A percentile compares a stretch with the other conserved stretches of the same genome.
These are phyloP conservation scores for Zarea fungicola DNA, from an alignment of 2,329 filamentous ascomycete species.

Conservation along the genomic window DNA sequence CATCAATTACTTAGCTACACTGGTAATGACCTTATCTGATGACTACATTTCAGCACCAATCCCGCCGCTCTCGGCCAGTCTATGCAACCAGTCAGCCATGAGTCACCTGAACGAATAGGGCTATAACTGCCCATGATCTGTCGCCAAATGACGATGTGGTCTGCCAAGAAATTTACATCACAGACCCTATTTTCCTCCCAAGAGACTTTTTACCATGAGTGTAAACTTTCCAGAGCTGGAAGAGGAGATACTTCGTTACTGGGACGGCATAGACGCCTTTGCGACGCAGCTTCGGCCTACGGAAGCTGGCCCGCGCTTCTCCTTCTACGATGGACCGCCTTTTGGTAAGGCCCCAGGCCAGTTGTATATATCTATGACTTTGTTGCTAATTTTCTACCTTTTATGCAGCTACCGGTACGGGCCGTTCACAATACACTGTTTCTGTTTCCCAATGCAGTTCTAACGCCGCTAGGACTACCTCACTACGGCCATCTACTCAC, in stretches of 20 bases:
- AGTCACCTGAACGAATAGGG: too few relatives aligned
- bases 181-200: too few relatives aligned
- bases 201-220: conserved; percentile 51
- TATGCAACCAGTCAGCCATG: too few relatives aligned
- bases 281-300: conserved; percentile 68
- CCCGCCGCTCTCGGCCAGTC: too few relatives aligned
- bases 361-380: background rate
- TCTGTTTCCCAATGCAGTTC: too few relatives aligned
- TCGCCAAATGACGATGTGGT: too few relatives aligned
- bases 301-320: conserved; percentile 75
- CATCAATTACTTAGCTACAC: too few relatives aligned
- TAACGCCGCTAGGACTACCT: conserved; percentile 42
- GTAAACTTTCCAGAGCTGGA: conserved; percentile 93
- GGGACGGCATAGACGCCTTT: conserved; percentile 91
- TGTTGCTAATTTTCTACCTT: background rate
- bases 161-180: too few relatives aligned
- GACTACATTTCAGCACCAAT: too few relatives aligned
- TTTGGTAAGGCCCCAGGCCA: conserved; percentile 45
- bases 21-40: too few relatives aligned
- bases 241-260: conserved; percentile 75
- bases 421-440: background rate
- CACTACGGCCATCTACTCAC: conserved; percentile 73
- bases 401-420: conserved; percentile 18
- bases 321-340: conserved; percentile 87
- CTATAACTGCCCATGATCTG: too few relatives aligned